These are phyloP conservation scores for Fusarium illudens DNA, from an alignment of 2,329 filamentous ascomycete species.

Conservation along the genomic window DNA sequence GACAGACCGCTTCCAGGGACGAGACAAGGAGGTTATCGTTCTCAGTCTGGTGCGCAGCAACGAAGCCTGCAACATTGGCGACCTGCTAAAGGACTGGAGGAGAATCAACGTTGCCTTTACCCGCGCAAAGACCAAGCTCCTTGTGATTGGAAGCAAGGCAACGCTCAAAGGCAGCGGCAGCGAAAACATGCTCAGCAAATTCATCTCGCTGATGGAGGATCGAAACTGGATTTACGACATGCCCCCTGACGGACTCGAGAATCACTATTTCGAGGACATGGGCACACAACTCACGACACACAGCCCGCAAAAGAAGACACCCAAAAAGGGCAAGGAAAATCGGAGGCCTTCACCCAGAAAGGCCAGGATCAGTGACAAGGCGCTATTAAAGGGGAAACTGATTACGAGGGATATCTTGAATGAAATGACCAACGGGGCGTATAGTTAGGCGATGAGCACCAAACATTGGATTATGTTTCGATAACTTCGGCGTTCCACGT, in stretches of 20 bases:
- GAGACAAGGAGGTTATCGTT: conserved; percentile 93
- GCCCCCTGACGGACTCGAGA: conserved; percentile 67
- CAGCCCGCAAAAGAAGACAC: conserved; percentile 41
- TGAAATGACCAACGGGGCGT: conserved; percentile 64
- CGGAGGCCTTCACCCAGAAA: conserved; percentile 59
- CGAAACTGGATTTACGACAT: conserved; percentile 84
- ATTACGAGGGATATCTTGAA: conserved; percentile 82
- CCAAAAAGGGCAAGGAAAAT: conserved; percentile 57
- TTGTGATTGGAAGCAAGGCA: conserved; percentile 83
- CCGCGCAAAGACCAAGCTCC: conserved; percentile 87
- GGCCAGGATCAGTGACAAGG: conserved; percentile 66
- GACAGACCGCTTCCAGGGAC: conserved; percentile 94
- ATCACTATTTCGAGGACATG: conserved; percentile 72
- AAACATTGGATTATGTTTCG: conserved; percentile 16
- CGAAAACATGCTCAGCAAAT: conserved; percentile 78
- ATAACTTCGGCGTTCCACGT: conserved; percentile 31
- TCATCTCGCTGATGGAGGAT: conserved; percentile 80
- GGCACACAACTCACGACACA: conserved; percentile 57
- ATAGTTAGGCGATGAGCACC: conserved; percentile 27
- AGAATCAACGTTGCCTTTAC: conserved; percentile 97
- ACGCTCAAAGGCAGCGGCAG: conserved; percentile 79
- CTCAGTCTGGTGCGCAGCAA: conserved; percentile 90
- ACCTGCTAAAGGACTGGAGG: conserved; percentile 89
- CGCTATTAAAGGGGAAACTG: conserved; percentile 71
- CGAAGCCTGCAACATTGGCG: conserved; percentile 82